Evolutionary conservation across 2,329 filamentous ascomycete genomes (phyloP).

Genomic region (Penicillium hordei): DNA sequence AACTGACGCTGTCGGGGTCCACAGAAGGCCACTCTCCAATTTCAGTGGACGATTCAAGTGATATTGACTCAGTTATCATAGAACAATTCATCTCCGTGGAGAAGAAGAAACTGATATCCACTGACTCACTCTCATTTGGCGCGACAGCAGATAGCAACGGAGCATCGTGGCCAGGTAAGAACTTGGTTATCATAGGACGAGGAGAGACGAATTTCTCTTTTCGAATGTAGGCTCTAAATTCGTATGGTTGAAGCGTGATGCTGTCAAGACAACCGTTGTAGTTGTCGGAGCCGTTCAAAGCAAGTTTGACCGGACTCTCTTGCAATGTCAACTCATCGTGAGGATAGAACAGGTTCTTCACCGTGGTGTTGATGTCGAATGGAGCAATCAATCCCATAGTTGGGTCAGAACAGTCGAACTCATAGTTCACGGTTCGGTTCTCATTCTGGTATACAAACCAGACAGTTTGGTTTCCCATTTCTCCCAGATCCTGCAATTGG

Average conservation of each 20-base stretch:
- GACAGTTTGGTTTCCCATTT: constrained; percentile 47
- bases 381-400: constrained; percentile 57
- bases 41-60: constrained; percentile 55
- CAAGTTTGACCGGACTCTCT: constrained; percentile 47
- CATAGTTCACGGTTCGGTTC: constrained; percentile 53
- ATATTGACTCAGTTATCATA: constrained; percentile 52
- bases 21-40: constrained; percentile 46
- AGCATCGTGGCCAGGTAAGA: constrained; percentile 61
- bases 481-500: constrained; percentile 53
- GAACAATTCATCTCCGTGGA: constrained; percentile 62
- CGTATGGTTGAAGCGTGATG: constrained; percentile 56
- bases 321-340: constrained; percentile 58
- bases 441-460: constrained; percentile 50
- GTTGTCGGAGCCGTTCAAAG: constrained; percentile 48
- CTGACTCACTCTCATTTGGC: constrained; percentile 42
- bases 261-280: constrained; percentile 57
- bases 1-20: constrained; percentile 48
- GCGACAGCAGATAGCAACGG: constrained; percentile 53
- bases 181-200: constrained; percentile 59
- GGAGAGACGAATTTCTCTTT: constrained; percentile 52
- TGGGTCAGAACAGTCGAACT: constrained; percentile 56
- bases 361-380: constrained; percentile 54
- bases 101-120: constrained; percentile 58
- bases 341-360: constrained; percentile 64
- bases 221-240: constrained; percentile 62